Evolutionary conservation across 1,284 basidiomycete species (phyloP).

Genomic region (Papiliotrema terrestris): DNA sequence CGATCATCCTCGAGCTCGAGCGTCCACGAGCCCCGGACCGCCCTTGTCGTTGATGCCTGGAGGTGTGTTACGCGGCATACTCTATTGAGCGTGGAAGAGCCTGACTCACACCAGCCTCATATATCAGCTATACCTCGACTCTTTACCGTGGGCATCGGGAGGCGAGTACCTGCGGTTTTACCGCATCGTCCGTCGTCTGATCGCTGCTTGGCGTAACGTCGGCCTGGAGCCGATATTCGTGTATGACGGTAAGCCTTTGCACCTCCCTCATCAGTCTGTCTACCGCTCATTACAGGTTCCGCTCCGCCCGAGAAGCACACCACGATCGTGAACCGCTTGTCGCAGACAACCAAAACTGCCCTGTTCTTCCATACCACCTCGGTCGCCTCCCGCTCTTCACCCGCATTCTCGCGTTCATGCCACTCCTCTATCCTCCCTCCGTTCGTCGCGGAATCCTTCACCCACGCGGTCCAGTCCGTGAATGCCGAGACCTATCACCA

Average conservation of each 20-base stretch:
- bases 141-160: conserved; percentile 77
- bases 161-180: conserved; percentile 71
- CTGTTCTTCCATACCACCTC: conserved; percentile 83
- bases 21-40: conserved; percentile 13
- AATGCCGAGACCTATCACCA: conserved; percentile 51
- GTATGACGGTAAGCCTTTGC: conserved; percentile 69
- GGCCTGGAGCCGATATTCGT: conserved; percentile 78
- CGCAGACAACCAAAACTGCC: conserved; percentile 59
- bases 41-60: conserved; percentile 78
- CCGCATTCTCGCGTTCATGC: conserved; percentile 62
- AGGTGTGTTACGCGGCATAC: conserved; percentile 60
- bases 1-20: conserved; percentile 7
- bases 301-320: conserved; percentile 69
- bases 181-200: conserved; percentile 55
- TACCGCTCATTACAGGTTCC: conserved; percentile 59
- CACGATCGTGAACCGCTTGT: conserved; percentile 62
- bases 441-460: conserved; percentile 60
- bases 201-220: conserved; percentile 66
- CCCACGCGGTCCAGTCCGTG: conserved; percentile 58
- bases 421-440: conserved; percentile 63
- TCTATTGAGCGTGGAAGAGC: not conserved
- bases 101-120: conserved; percentile 60
- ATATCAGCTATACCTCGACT: conserved; percentile 63
- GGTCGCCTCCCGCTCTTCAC: conserved; percentile 60
- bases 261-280: no score